Evolutionary conservation across 495 filamentous ascomycete species (phyloP).

Genomic region (Extremus antarcticus): DNA sequence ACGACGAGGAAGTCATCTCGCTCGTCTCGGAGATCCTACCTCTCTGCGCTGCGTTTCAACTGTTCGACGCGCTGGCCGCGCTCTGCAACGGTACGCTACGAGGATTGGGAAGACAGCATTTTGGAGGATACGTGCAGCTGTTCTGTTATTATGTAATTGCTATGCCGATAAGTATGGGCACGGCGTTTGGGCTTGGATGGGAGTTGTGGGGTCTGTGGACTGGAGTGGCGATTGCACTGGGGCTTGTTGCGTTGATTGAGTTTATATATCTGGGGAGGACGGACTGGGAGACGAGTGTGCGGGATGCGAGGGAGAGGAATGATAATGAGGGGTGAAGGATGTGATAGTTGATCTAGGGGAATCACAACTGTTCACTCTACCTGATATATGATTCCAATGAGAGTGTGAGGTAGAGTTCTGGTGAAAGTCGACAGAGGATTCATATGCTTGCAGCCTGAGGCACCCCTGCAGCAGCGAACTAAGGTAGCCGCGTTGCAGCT

Average conservation of each 20-base stretch:
- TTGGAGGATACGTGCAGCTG: constrained; percentile 9
- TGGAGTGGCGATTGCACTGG: not conserved
- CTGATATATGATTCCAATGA: too few species aligned
- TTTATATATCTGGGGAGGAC: not conserved
- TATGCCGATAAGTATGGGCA: constrained; percentile 4
- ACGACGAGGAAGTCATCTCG: constrained; percentile 30
- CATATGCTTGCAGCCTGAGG: too few species aligned
- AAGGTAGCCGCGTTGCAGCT: not conserved
- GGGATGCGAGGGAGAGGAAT: constrained; percentile 8
- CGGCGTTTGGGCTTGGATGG: constrained; percentile 5
- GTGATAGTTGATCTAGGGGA: too few species aligned
- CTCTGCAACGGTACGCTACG: constrained; percentile 11
- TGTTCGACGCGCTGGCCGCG: constrained; percentile 29
- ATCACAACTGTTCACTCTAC: too few species aligned
- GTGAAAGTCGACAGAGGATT: too few species aligned
- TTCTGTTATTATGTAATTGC: constrained; percentile 9
- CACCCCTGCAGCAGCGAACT: too few species aligned
- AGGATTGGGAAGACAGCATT: constrained; percentile 14
- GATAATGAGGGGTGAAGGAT: not conserved
- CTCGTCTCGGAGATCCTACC: constrained; percentile 22
- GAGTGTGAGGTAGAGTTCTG: too few species aligned
- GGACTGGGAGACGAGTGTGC: constrained; percentile 3
- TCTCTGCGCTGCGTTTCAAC: constrained; percentile 24
- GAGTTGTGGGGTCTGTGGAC: constrained; percentile 7
- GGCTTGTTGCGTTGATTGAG: constrained; percentile 1